These are phyloP conservation scores for Deinandra increscens DNA, from an alignment of 129 eudicot species.

Conservation along the genomic window DNA sequence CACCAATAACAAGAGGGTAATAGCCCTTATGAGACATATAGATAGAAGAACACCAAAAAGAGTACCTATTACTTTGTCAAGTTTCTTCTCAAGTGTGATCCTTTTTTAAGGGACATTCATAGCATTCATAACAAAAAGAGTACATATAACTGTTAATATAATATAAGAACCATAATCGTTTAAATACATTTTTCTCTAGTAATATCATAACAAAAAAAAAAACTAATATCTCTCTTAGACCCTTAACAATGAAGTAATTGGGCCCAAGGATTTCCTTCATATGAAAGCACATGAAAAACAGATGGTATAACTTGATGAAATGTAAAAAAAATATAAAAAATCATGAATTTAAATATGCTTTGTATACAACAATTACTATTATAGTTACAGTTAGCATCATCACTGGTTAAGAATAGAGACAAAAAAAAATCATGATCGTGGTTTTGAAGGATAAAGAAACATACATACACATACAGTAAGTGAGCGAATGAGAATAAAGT, in stretches of 20 bases:
- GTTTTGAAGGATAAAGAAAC: background rate
- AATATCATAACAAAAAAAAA: too few species aligned
- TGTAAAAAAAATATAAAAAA: too few species aligned
- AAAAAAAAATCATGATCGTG: too few species aligned
- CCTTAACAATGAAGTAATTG: too few species aligned
- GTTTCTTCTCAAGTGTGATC: conserved; percentile 90
- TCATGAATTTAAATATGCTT: too few species aligned
- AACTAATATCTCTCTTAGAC: too few species aligned
- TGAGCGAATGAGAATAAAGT: background rate
- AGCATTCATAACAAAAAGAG: conserved; percentile 87
- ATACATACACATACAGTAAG: background rate
- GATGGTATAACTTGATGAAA: background rate
- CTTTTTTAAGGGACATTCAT: conserved; percentile 98
- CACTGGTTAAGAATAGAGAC: too few species aligned
- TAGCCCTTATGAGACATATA: conserved; percentile 85
- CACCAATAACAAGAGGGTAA: background rate
- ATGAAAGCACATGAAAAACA: too few species aligned
- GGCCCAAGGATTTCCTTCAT: background rate
- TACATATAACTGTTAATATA: background rate
- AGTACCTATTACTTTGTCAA: conserved; percentile 81
- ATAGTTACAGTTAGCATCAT: background rate
- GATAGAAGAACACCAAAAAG: conserved; percentile 72
- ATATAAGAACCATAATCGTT: conserved; percentile 1
- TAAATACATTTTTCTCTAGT: too few species aligned
- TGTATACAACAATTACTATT: too few species aligned